Evolutionary conservation across 306 rosid species (phyloP).

Genomic region (Hylodesmum podocarpum): DNA sequence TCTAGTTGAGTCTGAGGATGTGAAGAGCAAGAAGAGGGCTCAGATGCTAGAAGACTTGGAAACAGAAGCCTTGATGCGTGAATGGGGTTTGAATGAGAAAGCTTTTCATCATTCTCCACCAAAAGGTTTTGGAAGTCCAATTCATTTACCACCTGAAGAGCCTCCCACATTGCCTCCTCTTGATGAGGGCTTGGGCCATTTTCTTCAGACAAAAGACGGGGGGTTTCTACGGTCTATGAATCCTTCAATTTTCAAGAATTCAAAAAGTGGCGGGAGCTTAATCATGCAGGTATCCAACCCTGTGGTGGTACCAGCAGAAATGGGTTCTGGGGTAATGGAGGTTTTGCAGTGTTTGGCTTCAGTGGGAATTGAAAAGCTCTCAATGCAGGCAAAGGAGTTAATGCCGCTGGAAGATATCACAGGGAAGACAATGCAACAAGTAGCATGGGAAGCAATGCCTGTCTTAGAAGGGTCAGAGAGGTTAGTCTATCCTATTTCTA

Average conservation of each 20-base stretch:
- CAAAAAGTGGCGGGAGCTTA: constrained; percentile 78
- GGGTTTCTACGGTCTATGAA: constrained; percentile 86
- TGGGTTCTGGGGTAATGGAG: constrained; percentile 90
- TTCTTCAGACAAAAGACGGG: constrained; percentile 85
- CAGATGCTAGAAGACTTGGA: constrained; percentile 80
- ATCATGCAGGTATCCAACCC: constrained; percentile 97
- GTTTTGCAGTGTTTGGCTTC: constrained; percentile 86
- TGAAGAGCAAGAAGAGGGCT: constrained; percentile 59
- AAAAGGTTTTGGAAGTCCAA: constrained; percentile 71
- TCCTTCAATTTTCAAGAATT: constrained; percentile 66
- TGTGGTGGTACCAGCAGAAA: constrained; percentile 97
- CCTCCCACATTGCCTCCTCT: constrained; percentile 42
- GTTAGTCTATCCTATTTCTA: constrained; percentile 48
- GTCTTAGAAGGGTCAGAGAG: constrained; percentile 68
- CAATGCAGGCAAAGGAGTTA: constrained; percentile 92
- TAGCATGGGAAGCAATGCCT: constrained; percentile 90
- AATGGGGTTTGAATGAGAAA: constrained; percentile 83
- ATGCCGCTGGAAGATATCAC: constrained; percentile 98
- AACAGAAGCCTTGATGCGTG: constrained; percentile 77
- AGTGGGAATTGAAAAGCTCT: constrained; percentile 93
- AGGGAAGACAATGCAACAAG: constrained; percentile 91
- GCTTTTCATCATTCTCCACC: constrained; percentile 78
- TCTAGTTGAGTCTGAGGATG: constrained; percentile 46
- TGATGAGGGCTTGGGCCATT: constrained; percentile 86
- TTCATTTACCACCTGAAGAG: constrained; percentile 43